Evolutionary conservation across 257 asterid genomes (phyloP), one percentile per base, ranked within the genome.

Genomic region (Forsythia viridissima): DNA sequence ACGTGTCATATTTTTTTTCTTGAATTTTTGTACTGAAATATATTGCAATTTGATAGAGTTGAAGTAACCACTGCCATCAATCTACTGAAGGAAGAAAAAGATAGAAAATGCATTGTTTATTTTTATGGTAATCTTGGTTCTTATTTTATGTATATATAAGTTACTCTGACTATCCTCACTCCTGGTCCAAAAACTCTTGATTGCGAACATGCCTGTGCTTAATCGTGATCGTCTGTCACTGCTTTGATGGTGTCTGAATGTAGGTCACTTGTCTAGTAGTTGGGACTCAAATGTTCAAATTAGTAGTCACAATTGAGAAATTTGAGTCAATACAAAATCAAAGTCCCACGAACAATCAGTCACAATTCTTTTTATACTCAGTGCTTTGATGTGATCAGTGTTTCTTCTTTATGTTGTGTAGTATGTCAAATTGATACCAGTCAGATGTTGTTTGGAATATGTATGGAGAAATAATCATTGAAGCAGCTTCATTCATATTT

Each of bases 381-480:
- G 75, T 41, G 57, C 16, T 69, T 43, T 71, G 76, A 77, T 48
- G 48, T 44, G 57, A 21, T 40, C 34, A 1, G 41, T 66, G 36
- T 41, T n/a, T 13, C n/a, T 38, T 37, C 57, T 20, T 48, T 75
- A 42, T 55, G 42, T 71, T 38, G 48, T 63, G 44, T 59, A 59
- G 36, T 20, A 20, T 34, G 37, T 79, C 39, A 76, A 81, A 43
- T 69, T 37, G 46, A 48, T 42, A 18, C 69, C 72, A 4, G 39
- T 12, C 55, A 1, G 6, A 30, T 74, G 51, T 8, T 34, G 24
- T 39, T 8, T 71, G 30, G 41, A 46, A 30, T 59, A 43, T 78
- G 34, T 59, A 71, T 77, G n/a, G 4, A 72, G 67, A 76, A 77
- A 48, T 77, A 42, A 20, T 40, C 66, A 41, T 5, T 36, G 43